Conservation (phyloP, 331 rosid species). For the Quercus phellos region DNA sequence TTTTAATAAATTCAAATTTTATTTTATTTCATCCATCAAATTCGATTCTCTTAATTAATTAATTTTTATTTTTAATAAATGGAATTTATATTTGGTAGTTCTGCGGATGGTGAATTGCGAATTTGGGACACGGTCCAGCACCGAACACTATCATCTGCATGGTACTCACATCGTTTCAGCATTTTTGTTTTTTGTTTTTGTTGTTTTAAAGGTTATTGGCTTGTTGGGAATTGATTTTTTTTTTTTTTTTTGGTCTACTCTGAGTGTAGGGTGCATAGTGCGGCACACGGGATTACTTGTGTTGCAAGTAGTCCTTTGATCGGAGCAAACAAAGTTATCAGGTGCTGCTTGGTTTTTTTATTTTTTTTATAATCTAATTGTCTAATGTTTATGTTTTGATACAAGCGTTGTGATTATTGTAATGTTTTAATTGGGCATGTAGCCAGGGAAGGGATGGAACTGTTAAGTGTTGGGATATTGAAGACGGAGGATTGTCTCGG, state of each 20-base stretch:
- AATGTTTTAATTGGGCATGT: conserved; percentile 15
- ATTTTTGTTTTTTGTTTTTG: neutral
- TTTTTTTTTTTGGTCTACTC: neutral
- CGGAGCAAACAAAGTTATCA: conserved; percentile 63
- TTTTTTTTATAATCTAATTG: neutral
- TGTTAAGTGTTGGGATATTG: conserved; percentile 81
- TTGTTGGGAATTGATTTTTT: neutral
- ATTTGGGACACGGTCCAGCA: conserved; percentile 82
- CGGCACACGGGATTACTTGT: conserved; percentile 71
- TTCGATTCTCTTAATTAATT: too few relatives aligned
- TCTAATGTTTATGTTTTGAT: neutral
- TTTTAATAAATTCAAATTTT: neutral
- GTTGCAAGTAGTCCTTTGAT: conserved; percentile 57
- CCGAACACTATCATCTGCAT: conserved; percentile 73
- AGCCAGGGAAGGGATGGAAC: conserved; percentile 99
- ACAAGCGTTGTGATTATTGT: neutral
- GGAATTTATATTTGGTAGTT: conserved; percentile 24
- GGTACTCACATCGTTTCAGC: conserved; percentile 31
- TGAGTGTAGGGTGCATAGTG: conserved; percentile 71
- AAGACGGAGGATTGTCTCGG: conserved; percentile 71
- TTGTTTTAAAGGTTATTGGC: neutral
- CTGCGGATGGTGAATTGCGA: conserved; percentile 82
- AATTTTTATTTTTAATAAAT: neutral
- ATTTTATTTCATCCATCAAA: neutral
- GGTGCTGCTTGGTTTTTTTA: conserved; percentile 34